Evolutionary conservation across 2,329 filamentous ascomycete species (phyloP).

Genomic region (Diaporthe batatas): DNA sequence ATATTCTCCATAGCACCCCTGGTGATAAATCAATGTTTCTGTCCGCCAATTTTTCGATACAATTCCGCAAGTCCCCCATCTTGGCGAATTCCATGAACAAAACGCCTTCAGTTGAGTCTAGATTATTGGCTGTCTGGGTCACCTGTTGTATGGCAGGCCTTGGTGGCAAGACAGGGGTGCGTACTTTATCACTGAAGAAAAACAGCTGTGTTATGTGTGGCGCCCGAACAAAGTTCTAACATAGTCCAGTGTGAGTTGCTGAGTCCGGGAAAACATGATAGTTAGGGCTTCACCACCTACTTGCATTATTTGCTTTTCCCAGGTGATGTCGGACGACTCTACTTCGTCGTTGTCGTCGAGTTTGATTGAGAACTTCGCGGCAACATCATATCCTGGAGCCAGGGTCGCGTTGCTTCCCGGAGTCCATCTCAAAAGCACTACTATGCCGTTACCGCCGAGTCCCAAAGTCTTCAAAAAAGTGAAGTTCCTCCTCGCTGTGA

Average conservation of each 20-base stretch:
- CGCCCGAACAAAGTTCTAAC: constrained; percentile 1
- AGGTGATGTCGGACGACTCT: fast-evolving
- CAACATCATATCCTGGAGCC: background rate
- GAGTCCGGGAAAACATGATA: too few species aligned
- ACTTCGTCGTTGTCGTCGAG: background rate
- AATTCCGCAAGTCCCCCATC: background rate
- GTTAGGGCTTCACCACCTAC: background rate
- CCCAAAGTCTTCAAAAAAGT: background rate
- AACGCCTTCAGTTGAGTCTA: background rate
- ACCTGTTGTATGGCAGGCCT: background rate
- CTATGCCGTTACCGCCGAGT: background rate
- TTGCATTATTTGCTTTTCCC: background rate
- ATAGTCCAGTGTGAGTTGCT: too few species aligned
- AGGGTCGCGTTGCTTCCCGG: background rate
- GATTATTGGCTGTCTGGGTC: background rate
- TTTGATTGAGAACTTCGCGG: background rate
- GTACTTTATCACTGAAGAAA: background rate
- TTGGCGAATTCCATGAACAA: constrained; percentile 32
- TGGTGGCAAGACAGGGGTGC: too few species aligned
- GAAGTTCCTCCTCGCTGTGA: background rate
- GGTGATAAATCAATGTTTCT: background rate
- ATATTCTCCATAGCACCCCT: constrained; percentile 41
- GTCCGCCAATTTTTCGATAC: background rate
- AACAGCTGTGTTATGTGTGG: constrained; percentile 27
- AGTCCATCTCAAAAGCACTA: background rate